phyloP scores from a whole-genome alignment of 306 rosid species.

The Mimosa pudica region DNA sequence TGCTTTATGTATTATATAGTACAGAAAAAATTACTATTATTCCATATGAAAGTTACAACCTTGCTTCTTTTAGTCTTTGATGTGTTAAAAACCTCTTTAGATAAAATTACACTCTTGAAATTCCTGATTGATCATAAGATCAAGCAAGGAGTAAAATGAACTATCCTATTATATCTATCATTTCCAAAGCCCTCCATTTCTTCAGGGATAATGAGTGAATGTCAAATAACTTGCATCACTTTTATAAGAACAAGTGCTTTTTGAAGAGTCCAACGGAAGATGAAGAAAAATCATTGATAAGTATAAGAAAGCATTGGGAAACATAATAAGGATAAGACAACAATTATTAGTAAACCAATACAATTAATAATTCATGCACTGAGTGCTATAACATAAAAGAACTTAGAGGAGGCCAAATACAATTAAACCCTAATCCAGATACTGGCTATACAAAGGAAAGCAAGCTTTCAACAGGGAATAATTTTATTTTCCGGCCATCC shows the following conservation, averaged over 20 bases:
- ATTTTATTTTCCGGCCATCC: background rate
- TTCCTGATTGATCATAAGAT: slow-evolving; percentile 14
- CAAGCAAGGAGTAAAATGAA: background rate
- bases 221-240: background rate
- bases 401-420: background rate
- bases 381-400: slow-evolving; percentile 13
- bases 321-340: background rate
- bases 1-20: background rate
- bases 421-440: background rate
- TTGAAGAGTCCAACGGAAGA: background rate
- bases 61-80: background rate
- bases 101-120: slow-evolving; percentile 1
- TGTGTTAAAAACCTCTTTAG: slow-evolving; percentile 1
- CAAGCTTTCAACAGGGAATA: background rate
- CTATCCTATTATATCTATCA: background rate
- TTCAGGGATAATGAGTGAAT: background rate
- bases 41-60: slow-evolving; percentile 7
- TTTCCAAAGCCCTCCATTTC: slow-evolving; percentile 8
- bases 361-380: slow-evolving; percentile 7
- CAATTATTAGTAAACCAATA: background rate
- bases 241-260: too few relatives aligned
- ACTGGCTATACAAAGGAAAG: background rate
- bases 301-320: background rate
- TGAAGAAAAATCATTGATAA: background rate
- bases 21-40: background rate